phyloP scores from a whole-genome alignment of 2,329 filamentous ascomycete genomes.

The Pseudogymnoascus sp. region DNA sequence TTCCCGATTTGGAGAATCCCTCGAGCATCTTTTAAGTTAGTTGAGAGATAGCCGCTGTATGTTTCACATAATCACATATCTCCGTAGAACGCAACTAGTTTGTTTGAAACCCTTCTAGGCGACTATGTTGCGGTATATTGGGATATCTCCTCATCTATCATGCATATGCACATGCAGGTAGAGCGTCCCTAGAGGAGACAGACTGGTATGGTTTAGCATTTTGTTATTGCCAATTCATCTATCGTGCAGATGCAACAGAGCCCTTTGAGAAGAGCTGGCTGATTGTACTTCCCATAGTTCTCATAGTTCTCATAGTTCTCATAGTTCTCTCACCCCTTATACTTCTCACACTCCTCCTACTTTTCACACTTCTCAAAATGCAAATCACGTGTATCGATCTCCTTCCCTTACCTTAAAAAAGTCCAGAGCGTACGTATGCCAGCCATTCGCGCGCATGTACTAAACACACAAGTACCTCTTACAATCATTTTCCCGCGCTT shows the following conservation, averaged over 20 bases:
- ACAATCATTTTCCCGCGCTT: background rate
- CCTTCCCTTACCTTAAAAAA: too few relatives aligned
- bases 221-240: background rate
- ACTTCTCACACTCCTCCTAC: background rate
- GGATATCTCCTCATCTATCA: background rate
- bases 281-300: background rate
- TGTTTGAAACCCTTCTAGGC: background rate
- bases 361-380: background rate
- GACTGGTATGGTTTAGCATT: background rate
- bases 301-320: background rate
- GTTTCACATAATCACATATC: background rate
- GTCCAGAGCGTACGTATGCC: too few relatives aligned
- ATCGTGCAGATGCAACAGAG: background rate
- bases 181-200: background rate
- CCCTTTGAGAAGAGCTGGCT: background rate
- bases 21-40: background rate
- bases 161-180: background rate
- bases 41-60: background rate
- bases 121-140: background rate
- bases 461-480: background rate
- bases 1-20: background rate
- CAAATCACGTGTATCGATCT: background rate
- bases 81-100: background rate
- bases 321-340: background rate
- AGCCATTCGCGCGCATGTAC: too few relatives aligned